Conservation (phyloP, 768 basidiomycete species). For the Suillus luteus region DNA sequence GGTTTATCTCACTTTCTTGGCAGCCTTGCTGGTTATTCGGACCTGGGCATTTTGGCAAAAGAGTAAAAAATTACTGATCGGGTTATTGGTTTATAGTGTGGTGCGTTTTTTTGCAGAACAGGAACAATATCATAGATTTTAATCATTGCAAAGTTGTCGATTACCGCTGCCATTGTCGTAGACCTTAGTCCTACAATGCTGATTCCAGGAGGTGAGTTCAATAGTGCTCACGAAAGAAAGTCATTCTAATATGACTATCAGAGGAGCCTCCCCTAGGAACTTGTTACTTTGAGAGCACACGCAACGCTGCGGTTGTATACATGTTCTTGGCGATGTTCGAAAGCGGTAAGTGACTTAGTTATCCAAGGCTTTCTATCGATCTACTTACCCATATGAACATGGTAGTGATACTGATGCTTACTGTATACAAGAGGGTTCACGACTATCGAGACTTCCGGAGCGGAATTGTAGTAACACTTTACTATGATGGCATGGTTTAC, state of each 20-base stretch:
- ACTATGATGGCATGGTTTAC: slow-evolving; percentile 23
- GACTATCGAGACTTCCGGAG: slow-evolving; percentile 11
- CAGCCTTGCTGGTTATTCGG: slow-evolving; percentile 20
- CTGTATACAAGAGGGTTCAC: slow-evolving; percentile 7
- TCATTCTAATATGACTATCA: too few species aligned
- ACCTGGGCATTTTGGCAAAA: slow-evolving; percentile 27
- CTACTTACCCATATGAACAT: background rate
- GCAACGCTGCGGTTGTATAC: slow-evolving; percentile 1
- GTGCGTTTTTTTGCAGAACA: slow-evolving; percentile 12
- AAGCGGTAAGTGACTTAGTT: background rate
- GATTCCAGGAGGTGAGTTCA: slow-evolving; percentile 1
- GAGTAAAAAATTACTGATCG: slow-evolving; percentile 16
- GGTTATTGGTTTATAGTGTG: slow-evolving; percentile 14
- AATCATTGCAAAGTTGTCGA: slow-evolving; percentile 10
- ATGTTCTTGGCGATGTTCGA: background rate
- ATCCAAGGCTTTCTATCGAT: background rate
- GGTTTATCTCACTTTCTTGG: background rate
- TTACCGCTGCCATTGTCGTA: slow-evolving; percentile 9
- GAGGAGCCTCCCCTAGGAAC: too few species aligned
- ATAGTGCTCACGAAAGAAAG: too few species aligned
- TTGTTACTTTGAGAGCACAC: too few species aligned
- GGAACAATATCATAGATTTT: background rate
- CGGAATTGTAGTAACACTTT: slow-evolving; percentile 14
- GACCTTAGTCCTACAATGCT: slow-evolving; percentile 9
- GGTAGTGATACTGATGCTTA: slow-evolving; percentile 5